These are phyloP conservation scores for Dactylellina sp. DNA, from an alignment of 2,329 filamentous ascomycete genomes.

Conservation along the genomic window DNA sequence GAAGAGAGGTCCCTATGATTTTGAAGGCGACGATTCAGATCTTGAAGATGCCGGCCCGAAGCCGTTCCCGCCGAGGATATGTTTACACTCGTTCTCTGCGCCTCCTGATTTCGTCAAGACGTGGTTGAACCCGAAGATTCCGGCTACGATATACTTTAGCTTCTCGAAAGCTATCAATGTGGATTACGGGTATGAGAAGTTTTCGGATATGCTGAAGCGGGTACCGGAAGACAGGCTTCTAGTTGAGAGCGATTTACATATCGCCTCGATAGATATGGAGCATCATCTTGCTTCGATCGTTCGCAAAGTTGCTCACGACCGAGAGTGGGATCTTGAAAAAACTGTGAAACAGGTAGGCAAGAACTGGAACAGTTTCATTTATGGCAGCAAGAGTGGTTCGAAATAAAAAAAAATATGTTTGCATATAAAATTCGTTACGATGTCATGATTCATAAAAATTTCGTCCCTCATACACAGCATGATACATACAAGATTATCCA, in stretches of 20 bases:
- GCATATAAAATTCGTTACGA: constrained; percentile 23
- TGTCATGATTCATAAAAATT: constrained; percentile 32
- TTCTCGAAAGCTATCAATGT: constrained; percentile 87
- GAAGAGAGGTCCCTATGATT: constrained; percentile 61
- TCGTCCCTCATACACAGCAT: constrained; percentile 12
- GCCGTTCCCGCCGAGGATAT: constrained; percentile 87
- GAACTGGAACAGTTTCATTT: constrained; percentile 84
- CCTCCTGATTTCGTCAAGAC: constrained; percentile 79
- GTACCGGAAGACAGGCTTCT: constrained; percentile 83
- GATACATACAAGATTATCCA: constrained; percentile 7
- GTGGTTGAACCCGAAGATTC: constrained; percentile 79
- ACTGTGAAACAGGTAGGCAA: constrained; percentile 75
- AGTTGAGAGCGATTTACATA: constrained; percentile 90
- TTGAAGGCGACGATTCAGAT: constrained; percentile 58
- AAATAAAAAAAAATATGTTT: background rate
- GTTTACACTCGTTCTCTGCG: constrained; percentile 92
- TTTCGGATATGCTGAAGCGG: constrained; percentile 74
- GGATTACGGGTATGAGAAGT: constrained; percentile 64
- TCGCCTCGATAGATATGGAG: constrained; percentile 85
- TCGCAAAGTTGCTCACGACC: constrained; percentile 79
- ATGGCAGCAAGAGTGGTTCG: constrained; percentile 66
- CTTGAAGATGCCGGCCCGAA: constrained; percentile 62
- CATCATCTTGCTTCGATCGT: constrained; percentile 78
- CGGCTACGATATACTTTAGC: constrained; percentile 81
- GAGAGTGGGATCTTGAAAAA: constrained; percentile 79